Evolutionary conservation across 2,329 filamentous ascomycete genomes (phyloP), one percentile per base, ranked within the genome.

Genomic region (Diaporthe vaccinii): DNA sequence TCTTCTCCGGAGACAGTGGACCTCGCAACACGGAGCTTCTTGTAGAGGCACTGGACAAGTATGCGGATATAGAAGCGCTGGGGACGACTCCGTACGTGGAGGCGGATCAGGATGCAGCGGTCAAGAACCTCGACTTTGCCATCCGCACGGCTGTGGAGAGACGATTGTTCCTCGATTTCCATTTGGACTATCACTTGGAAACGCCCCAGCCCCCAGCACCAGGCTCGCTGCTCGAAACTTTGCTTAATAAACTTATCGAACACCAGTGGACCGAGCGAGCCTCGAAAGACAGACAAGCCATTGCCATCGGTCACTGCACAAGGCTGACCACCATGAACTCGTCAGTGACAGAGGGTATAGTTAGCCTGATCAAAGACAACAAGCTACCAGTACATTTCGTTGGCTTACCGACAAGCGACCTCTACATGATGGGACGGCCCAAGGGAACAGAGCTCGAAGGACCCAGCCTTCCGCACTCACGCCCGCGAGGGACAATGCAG

Each of bases 61-160:
- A 79, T 55, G 76, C 81, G 6, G 84, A 82, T 2, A 87, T 94
- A 2, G 90, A 90, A 57, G 92, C 87, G 0, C 79, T 95, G 28
- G 93, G 93, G 3, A 91, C 90, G 68, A 93, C 93, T 1, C 93
- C 93, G 0, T 95, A 95, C 78, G 92, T 94, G 2, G 93, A 95
- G 81, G 80, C 84, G 7, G 85, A 85, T 36, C 79, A 84, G 28
- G 81, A 83, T 14, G 86, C 86, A 9, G 73, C 73, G 17, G 44
- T 72, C 51, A 31, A 10, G 10, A 95, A 94, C 79, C 89, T 94
- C 25, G 84, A 88, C 25, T 94, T 91, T 90, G 90, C 93, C 22
- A 84, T 93, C 53, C 83, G 86, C 2, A 84, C 87, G 34, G 91
- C 91, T 2, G 80, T 91, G 51, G 76, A 83, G 31, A 80, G 86